Evolutionary conservation across 805 yeast genomes (phyloP), one percentile per base, ranked within the genome.

Genomic region (Cyberlindnera veronae): DNA sequence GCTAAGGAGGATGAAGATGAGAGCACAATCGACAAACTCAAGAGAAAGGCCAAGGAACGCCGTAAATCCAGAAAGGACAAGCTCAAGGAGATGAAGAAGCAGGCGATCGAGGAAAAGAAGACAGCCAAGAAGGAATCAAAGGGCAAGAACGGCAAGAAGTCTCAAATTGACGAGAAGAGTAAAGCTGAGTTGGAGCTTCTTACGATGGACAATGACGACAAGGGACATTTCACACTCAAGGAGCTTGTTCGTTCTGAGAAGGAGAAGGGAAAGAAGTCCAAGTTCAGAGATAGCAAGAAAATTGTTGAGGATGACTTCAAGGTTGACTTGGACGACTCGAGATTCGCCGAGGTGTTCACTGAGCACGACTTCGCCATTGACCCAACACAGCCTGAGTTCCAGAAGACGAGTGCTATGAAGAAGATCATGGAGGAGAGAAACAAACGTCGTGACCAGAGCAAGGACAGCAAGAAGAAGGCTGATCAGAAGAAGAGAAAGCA

Each of bases 331-430:
- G 68, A 70, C 30, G 99, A 93, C 69, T 80, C 84, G 13, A 81
- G 99, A 66, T 93, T 93, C 69, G 73, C 73, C 34, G 95, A 84
- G 49, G 70, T 89, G 48, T 87, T 82, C 57, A 88, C 88, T 54
- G 81, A 79, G 46, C 96, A 86, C 48, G 93, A 84, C 46, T 93
- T 79, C 64, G 96, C 96, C 11, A 89, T 95, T 58, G 99, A 95
- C 63, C 95, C 97, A 17, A 81, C 95, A 16, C 79, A 74, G 56
- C 84, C 95, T n/a, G 95, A 87, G 60, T 91, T 77, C 71, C 89
- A 85, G 67, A 79, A 82, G 63, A 90, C 98, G 1, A 68, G 77
- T 14, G 88, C 93, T 19, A 90, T 91, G 95, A 81, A 82, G 58
- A 73, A 81, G 61, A 76, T 93, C 41, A 64, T 93, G 67, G 71